These are phyloP conservation scores for Ceratorhiza oryzae-sativae DNA, from an alignment of 1,284 basidiomycete species.

Conservation along the genomic window DNA sequence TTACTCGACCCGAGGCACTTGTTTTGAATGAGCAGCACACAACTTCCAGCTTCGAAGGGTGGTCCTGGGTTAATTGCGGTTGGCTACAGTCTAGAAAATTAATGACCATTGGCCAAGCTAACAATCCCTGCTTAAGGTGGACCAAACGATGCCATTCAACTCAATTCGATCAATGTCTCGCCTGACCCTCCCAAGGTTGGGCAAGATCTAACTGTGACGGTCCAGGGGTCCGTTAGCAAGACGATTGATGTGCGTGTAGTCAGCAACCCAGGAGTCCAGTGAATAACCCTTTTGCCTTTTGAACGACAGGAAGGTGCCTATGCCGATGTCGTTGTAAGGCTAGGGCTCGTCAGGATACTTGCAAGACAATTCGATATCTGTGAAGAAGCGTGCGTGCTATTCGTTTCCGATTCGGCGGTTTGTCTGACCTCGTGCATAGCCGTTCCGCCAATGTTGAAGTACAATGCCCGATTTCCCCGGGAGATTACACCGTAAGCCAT, in stretches of 20 bases:
- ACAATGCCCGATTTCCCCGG: conserved; percentile 79
- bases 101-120: conserved; percentile 72
- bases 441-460: conserved; percentile 72
- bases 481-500: conserved; percentile 74
- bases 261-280: not conserved
- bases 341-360: conserved; percentile 59
- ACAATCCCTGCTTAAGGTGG: conserved; percentile 79
- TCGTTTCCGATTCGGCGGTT: conserved; percentile 89
- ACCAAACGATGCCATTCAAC: conserved; percentile 46
- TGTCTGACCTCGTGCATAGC: conserved; percentile 56
- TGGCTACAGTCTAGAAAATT: conserved; percentile 54
- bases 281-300: too few species aligned
- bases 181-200: conserved; percentile 59
- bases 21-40: conserved; percentile 4
- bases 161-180: conserved; percentile 54
- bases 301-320: conserved; percentile 55
- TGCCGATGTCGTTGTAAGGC: conserved; percentile 60
- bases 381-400: conserved; percentile 62
- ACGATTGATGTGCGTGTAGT: conserved; percentile 53
- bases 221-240: conserved; percentile 53
- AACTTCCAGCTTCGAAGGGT: conserved; percentile 15
- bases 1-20: conserved; percentile 6
- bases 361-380: conserved; percentile 60
- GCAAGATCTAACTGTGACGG: conserved; percentile 57
- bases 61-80: conserved; percentile 40